phyloP scores from a whole-genome alignment of 2,329 filamentous ascomycete genomes.

The Alternaria incomplexa region DNA sequence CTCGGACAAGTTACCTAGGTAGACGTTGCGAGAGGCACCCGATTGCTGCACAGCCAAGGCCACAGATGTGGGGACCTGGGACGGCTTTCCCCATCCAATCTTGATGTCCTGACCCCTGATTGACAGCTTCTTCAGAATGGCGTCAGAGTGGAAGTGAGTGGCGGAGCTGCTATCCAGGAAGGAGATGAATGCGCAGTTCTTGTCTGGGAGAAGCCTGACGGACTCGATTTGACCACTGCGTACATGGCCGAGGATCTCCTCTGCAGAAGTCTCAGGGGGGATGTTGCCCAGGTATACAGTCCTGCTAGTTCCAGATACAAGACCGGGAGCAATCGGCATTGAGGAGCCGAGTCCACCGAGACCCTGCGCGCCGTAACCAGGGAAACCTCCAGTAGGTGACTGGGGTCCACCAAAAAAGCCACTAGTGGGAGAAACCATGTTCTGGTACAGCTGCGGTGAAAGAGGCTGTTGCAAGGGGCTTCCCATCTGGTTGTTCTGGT shows the following conservation, averaged over 20 bases:
- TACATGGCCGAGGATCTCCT: conserved; percentile 96
- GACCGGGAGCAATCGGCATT: conserved; percentile 76
- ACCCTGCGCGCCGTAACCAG: conserved; percentile 65
- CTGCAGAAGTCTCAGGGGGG: conserved; percentile 93
- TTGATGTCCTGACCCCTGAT: conserved; percentile 99
- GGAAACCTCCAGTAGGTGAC: conserved; percentile 81
- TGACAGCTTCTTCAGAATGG: conserved; percentile 98
- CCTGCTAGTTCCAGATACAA: conserved; percentile 88
- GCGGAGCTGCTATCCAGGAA: conserved; percentile 97
- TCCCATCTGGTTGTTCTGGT: conserved; percentile 66
- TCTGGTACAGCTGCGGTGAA: conserved; percentile 83
- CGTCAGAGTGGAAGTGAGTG: conserved; percentile 98
- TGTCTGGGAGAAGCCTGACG: conserved; percentile 94
- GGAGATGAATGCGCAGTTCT: conserved; percentile 99
- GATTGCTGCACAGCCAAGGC: conserved; percentile 98
- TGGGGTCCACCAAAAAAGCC: conserved; percentile 83
- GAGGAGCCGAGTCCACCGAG: conserved; percentile 72
- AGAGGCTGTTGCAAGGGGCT: conserved; percentile 75
- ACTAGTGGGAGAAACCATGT: conserved; percentile 83
- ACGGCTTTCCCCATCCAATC: conserved; percentile 98
- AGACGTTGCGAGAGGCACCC: conserved; percentile 94
- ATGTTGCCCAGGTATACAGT: conserved; percentile 99
- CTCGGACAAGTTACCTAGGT: conserved; percentile 90
- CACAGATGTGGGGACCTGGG: conserved; percentile 95
- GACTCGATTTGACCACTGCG: conserved; percentile 98